A percentile compares a stretch with the other conserved stretches of the same genome.
Evolutionary conservation across 1,139 yeast species (phyloP).

Genomic region (Hemisphaericaspora xylanilytica): DNA sequence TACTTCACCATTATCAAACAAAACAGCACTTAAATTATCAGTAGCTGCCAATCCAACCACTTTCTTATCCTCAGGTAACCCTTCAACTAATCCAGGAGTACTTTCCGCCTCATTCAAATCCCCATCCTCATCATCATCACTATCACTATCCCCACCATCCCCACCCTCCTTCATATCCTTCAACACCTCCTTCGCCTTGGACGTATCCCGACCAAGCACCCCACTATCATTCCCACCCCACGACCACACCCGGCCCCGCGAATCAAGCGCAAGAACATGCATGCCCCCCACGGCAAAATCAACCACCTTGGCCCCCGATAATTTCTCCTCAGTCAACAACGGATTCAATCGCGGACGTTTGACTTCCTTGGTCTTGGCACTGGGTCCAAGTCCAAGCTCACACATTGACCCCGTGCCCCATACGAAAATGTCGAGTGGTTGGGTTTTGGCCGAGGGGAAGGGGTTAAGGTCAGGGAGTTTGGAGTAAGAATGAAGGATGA

Average conservation of each 20-base stretch:
- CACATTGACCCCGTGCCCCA: constrained; percentile 99
- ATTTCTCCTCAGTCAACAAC: constrained; percentile 55
- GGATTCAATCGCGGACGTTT: constrained; percentile 94
- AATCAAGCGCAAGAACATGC: constrained; percentile 83
- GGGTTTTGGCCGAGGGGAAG: constrained; percentile 37
- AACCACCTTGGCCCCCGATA: constrained; percentile 52
- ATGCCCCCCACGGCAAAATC: constrained; percentile 95
- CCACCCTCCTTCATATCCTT: constrained; percentile 70
- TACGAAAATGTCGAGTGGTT: constrained; percentile 72
- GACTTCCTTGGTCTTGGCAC: constrained; percentile 82
- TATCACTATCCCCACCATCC: constrained; percentile 49
- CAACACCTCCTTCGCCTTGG: constrained; percentile 59
- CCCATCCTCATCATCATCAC: constrained; percentile 70
- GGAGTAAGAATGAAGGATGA: constrained; percentile 47
- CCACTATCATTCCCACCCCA: constrained; percentile 98
- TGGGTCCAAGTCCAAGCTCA: constrained; percentile 91
- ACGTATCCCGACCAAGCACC: constrained; percentile 84
- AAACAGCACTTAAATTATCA: constrained; percentile 81
- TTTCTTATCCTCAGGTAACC: constrained; percentile 53
- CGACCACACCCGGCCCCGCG: constrained; percentile 76
- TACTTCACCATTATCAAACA: constrained; percentile 79
- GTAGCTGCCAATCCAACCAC: constrained; percentile 90
- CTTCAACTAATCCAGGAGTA: constrained; percentile 76
- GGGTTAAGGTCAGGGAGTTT: constrained; percentile 47
- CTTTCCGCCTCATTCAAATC: constrained; percentile 86